Evolutionary conservation across 805 yeast species (phyloP), one percentile per base, ranked within the genome.

Genomic region (Candida taoyuanica): DNA sequence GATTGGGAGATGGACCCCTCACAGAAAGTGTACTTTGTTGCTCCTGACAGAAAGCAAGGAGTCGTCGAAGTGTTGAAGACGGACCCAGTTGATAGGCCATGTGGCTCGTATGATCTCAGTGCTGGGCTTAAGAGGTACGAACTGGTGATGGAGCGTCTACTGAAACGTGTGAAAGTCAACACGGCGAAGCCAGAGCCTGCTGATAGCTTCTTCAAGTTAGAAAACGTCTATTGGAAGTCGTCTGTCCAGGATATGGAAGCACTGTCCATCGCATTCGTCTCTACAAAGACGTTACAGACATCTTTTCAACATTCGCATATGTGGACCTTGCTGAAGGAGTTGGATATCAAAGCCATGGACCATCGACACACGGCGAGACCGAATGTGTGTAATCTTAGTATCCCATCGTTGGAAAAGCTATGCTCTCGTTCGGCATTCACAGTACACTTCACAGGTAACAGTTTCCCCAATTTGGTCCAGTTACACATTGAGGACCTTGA

Each of bases 401-500:
- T 6, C 17, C 25, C 6, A n/a, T 19, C 17, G 28, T 20, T 17
- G 20, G 5, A 17, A 29, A 7, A 14, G 15, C 24, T 21, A 21
- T 21, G 11, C 11, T 21, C 11, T 8, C 11, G 24, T 7, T 21
- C 24, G 7, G 24, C 9, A 21, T 21, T 7, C 24, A 21, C 24
- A 8, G 11, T 11, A 4, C 18, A 27, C 13, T 35, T 41, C 26
- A 29, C 11, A 2, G 19, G 27, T 8, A 37, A 37, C 20, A 7
- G 21, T 4, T 27, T 37, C 5, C 41, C 39, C 7, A 27, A 30
- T 6, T 27, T 41, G 26, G 16, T 19, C n/a, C 19, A 25, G 7
- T 18, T 36, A 17, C 16, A 26, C 25, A 34, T 39, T 13, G 43
- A 35, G 14, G 36, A 32, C 23, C 14, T 28, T 29, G 30, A 24